These are phyloP conservation scores for Meredithiella fracta DNA, from an alignment of 2,329 filamentous ascomycete species.

Conservation along the genomic window DNA sequence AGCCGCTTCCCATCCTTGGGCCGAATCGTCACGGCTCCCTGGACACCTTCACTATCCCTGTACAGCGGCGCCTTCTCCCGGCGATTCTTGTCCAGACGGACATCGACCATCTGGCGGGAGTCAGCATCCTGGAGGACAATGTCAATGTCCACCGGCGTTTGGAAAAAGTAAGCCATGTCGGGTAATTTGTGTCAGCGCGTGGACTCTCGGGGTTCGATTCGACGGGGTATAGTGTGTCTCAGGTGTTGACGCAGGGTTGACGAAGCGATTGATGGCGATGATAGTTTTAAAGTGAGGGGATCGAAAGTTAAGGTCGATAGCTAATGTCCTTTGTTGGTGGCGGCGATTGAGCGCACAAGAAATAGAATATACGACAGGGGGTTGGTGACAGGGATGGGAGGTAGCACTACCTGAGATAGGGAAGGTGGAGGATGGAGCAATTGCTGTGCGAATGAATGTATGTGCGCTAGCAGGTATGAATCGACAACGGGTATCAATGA, in stretches of 20 bases:
- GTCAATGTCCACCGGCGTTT: constrained; percentile 96
- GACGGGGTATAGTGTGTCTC: no score
- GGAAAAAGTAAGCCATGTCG: constrained; percentile 92
- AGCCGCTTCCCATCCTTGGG: constrained; percentile 96
- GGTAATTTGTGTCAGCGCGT: constrained; percentile 8
- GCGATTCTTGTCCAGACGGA: constrained; percentile 96
- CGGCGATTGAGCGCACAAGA: background rate
- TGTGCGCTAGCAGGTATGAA: no score
- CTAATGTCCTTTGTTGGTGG: background rate
- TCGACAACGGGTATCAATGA: no score
- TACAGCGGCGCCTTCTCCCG: constrained; percentile 94
- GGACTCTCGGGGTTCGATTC: no score
- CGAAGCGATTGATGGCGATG: no score
- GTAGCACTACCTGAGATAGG: no score
- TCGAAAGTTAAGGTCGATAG: background rate
- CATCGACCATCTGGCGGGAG: constrained; percentile 86
- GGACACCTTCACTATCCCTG: constrained; percentile 96
- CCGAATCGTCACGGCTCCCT: constrained; percentile 83
- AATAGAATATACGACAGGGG: no score
- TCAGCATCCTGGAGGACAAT: constrained; percentile 92
- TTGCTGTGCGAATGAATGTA: background rate
- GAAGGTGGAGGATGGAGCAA: background rate
- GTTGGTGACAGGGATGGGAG: no score
- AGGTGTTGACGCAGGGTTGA: no score
- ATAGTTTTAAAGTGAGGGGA: background rate